Conservation (phyloP, 306 rosid genomes). For the Aeschynomene evenia region DNA sequence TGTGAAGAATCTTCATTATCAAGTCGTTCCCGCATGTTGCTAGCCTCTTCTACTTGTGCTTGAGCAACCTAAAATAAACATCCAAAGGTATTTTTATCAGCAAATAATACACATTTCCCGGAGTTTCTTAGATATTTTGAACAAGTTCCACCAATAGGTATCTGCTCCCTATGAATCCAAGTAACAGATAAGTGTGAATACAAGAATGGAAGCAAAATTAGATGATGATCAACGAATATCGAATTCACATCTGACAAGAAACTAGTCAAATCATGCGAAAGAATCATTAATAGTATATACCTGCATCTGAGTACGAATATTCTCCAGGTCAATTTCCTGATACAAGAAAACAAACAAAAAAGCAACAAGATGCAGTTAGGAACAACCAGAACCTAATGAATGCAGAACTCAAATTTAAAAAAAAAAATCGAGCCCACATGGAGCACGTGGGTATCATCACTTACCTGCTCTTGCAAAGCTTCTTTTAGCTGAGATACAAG, state of each 20-base stretch:
- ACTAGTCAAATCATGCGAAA: conserved; percentile 17
- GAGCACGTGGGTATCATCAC: background rate
- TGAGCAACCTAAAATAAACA: conserved; percentile 76
- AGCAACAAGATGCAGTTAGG: conserved; percentile 15
- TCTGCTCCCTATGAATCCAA: too few species aligned
- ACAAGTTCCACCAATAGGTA: too few species aligned
- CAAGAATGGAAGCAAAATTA: conserved; percentile 2
- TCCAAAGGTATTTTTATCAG: too few species aligned
- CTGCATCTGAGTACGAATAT: conserved; percentile 86
- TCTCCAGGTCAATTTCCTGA: conserved; percentile 89
- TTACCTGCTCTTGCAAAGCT: conserved; percentile 81
- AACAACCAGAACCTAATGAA: conserved; percentile 6
- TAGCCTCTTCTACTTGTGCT: conserved; percentile 85
- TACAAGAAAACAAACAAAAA: conserved; percentile 23
- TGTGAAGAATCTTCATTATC: conserved; percentile 58
- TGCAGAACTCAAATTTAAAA: background rate
- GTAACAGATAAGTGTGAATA: too few species aligned
- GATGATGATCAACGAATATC: conserved; percentile 16
- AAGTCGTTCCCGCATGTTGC: conserved; percentile 64
- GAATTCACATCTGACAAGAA: background rate
- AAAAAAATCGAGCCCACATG: background rate
- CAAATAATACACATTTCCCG: too few species aligned
- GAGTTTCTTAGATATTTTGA: too few species aligned
- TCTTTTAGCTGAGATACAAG: conserved; percentile 85
- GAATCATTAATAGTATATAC: conserved; percentile 40